A percentile compares a stretch with the other conserved stretches of the same genome.
Evolutionary conservation across 352 stramenopile genomes (phyloP).

Genomic region (Phytophthora lateralis): DNA sequence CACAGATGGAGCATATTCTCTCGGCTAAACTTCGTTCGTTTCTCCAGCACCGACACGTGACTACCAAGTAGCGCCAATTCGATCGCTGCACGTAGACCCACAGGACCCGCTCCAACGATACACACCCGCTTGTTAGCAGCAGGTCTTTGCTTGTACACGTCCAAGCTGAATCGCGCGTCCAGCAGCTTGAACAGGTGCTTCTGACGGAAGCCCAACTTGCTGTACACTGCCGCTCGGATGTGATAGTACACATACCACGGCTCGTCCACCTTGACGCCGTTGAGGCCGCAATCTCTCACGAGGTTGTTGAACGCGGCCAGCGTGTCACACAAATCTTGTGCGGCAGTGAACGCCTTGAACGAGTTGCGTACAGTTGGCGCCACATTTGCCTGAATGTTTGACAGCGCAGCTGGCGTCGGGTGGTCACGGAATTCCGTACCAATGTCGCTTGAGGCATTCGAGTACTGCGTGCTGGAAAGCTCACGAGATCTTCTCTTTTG

Average conservation of each 20-base stretch:
- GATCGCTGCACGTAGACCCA: slow-evolving; percentile 69
- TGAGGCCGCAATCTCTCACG: slow-evolving; percentile 47
- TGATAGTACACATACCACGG: slow-evolving; percentile 61
- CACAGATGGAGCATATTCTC: slow-evolving; percentile 85
- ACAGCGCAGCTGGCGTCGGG: too few species aligned
- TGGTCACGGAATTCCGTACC: not conserved
- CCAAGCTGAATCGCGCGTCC: slow-evolving; percentile 47
- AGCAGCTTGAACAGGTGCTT: slow-evolving; percentile 71
- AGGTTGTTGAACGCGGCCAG: slow-evolving; percentile 49
- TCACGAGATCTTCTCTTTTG: slow-evolving; percentile 37
- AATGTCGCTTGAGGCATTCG: not conserved
- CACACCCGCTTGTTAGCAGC: slow-evolving; percentile 58
- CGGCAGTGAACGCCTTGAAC: slow-evolving; percentile 55
- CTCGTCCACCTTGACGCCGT: slow-evolving; percentile 38
- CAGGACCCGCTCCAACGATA: slow-evolving; percentile 69
- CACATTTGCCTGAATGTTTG: slow-evolving; percentile 1
- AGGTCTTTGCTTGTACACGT: slow-evolving; percentile 50
- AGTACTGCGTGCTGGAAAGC: slow-evolving; percentile 32
- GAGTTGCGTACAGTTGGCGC: slow-evolving; percentile 22
- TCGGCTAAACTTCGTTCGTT: slow-evolving; percentile 72
- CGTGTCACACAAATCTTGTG: slow-evolving; percentile 57
- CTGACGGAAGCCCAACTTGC: slow-evolving; percentile 63
- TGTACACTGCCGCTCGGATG: slow-evolving; percentile 52
- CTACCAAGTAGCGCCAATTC: slow-evolving; percentile 69
- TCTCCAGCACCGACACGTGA: slow-evolving; percentile 76